Evolutionary conservation across 495 filamentous ascomycete genomes (phyloP), one percentile per base, ranked within the genome.

Genomic region (Trichocladium uniseriatum): DNA sequence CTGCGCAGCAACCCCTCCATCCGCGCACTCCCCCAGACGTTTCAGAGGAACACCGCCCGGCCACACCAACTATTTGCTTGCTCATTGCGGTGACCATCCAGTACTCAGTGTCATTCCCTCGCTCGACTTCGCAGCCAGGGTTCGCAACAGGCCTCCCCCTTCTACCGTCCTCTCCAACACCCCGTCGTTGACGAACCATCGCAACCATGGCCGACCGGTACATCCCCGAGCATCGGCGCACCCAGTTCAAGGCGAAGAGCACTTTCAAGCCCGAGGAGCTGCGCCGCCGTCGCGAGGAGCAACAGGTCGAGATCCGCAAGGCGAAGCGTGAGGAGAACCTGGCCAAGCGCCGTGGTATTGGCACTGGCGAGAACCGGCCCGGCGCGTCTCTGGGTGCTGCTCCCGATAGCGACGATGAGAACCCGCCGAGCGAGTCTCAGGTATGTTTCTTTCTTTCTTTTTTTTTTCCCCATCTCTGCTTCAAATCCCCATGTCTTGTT

Each of bases 251-350:
- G 82, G 94, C 94, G 51, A 94, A 92, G 77, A 87, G 83, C 66
- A 85, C 88, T 64, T 99, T 99, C 79, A 94, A 94, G 78, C 89
- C 89, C 56, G 94, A 99, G 68, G 94, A 99, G 74, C 83, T 99
- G 43, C 88, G 94, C 62, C 89, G 94, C 64, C 94, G 94, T 68
- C 94, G 94, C 67, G 94, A 99, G 64, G 94, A 99, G 69, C 87
- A 94, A 69, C 91, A 95, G 70, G 94, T 99, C 51, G 94, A 99
- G 77, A 97, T 99, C 62, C 79, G 94, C 53, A 95, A 94, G 76
- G 84, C 87, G 55, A 99, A 97, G 79, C 79, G 94, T 56, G 94
- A 99, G 63, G 94, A 99, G 73, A 95, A 95, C 70, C 69, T 99
- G 64, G 94, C 94, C 64, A 99, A 99, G 80, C 75, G 94, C 66